These are phyloP conservation scores for Pythium sp. DNA, from an alignment of 352 stramenopile species.

Conservation along the genomic window DNA sequence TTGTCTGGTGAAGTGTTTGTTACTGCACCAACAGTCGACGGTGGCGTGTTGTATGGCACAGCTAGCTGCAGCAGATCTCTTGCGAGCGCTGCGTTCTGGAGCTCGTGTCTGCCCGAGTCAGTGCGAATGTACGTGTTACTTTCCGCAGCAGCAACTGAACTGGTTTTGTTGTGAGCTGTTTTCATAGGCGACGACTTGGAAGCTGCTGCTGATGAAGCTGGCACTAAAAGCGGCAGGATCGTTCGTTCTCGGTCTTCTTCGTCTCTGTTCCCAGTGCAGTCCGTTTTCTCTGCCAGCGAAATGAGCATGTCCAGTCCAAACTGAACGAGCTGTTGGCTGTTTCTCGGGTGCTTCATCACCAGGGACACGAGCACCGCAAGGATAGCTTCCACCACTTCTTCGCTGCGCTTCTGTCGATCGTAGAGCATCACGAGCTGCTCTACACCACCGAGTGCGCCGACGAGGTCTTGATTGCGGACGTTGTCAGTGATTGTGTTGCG, in stretches of 20 bases:
- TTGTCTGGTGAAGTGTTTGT: constrained; percentile 19
- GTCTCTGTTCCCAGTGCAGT: constrained; percentile 5
- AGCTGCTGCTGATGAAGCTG: constrained; percentile 8
- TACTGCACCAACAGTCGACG: neutral
- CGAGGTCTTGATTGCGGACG: constrained; percentile 57
- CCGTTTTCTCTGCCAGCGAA: constrained; percentile 33
- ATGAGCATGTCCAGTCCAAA: constrained; percentile 63
- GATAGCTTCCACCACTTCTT: constrained; percentile 62
- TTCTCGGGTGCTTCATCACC: constrained; percentile 49
- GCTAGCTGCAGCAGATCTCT: constrained; percentile 61
- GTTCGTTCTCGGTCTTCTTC: constrained; percentile 27
- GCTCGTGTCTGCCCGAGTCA: constrained; percentile 17
- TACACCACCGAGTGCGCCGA: constrained; percentile 50
- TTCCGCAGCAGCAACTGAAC: neutral
- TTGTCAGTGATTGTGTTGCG: constrained; percentile 59
- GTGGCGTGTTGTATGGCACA: constrained; percentile 39
- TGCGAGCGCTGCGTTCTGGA: constrained; percentile 48
- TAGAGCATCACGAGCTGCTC: constrained; percentile 44
- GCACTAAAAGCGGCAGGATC: constrained; percentile 8
- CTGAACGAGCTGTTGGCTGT: constrained; percentile 67
- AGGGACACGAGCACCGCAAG: constrained; percentile 54
- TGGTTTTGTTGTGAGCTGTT: constrained; percentile 5
- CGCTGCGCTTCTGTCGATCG: constrained; percentile 33
- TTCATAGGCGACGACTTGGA: neutral
- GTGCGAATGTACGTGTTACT: neutral